Evolutionary conservation across 345 rosid species (phyloP).

Genomic region (Salix arbutifolia): DNA sequence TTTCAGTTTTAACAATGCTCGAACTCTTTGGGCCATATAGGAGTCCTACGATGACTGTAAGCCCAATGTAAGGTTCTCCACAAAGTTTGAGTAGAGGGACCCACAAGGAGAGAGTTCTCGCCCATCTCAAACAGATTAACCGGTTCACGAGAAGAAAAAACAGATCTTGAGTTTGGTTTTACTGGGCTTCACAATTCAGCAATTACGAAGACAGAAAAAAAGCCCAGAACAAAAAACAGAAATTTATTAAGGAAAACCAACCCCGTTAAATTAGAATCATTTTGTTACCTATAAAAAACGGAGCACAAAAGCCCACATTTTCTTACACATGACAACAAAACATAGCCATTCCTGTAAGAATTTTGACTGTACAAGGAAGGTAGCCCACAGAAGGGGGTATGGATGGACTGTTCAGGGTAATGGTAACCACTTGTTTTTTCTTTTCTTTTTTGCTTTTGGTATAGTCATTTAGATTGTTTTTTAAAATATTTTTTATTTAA

Average conservation of each 20-base stretch:
- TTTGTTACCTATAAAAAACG: not conserved
- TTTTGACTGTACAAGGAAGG: not conserved
- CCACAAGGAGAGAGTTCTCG: not conserved
- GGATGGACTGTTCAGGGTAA: not conserved
- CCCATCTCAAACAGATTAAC: not conserved
- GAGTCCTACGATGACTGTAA: not conserved
- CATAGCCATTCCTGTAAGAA: not conserved
- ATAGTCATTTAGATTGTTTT: no score
- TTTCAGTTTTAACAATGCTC: not conserved
- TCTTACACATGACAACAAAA: not conserved
- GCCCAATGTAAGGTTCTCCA: not conserved
- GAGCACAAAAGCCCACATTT: not conserved
- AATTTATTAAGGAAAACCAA: not conserved
- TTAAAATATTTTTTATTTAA: no score
- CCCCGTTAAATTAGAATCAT: not conserved
- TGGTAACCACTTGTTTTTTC: not conserved
- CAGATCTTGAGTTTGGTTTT: not conserved
- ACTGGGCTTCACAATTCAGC: conserved; percentile 2
- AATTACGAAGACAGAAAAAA: conserved; percentile 1
- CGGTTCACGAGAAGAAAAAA: not conserved
- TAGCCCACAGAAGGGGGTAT: not conserved
- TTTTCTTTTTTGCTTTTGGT: no score
- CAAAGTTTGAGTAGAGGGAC: no score
- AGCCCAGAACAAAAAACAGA: conserved; percentile 1
- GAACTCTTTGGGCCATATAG: not conserved